Evolutionary conservation across 192 early-diverging fungal genomes (phyloP), one percentile per base, ranked within the genome.

Genomic region (Dispira parvispora): DNA sequence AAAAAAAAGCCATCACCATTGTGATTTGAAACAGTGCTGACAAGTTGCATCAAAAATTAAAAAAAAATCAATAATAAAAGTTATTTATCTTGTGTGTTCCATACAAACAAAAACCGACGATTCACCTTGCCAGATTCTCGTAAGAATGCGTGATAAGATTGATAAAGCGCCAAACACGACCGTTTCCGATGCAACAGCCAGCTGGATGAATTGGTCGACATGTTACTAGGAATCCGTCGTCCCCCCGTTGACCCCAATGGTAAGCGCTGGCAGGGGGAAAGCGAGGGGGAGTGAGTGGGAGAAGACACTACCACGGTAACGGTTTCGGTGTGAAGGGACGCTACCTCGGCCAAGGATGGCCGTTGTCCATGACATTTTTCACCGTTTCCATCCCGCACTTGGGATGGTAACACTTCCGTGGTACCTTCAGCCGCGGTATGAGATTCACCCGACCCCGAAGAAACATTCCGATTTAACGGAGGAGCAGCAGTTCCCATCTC

Each of bases 51-150:
- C 23, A 50, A 18, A 50, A 50, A 50, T 50, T 18, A 50, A 50
- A 50, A 1, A 50, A 50, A 50, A 50, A 50, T 8, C 49, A 50
- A 20, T 8, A 23, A 23, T 50, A 50, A 50, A 50, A 50, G 8
- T 18, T 50, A 50, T 20, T 20, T 18, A 50, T 20, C 16, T 56
- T 26, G 54, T 3, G 21, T 42, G 57, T 60, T 60, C 57, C 57
- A 60, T 6, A 60, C 57, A 60, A 60, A 60, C 3, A 60, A 21
- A 43, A 42, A 60, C 10, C 57, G 57, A 10, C 57, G 57, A 21
- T 43, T 60, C 1, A 60, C 57, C 43, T 60, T 60, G 2, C 57
- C 57, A 18, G 38, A 16, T 26, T 60, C 57, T 16, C 18, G 10
- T 14, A 27, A 60, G 32, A 43, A 13, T 13, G 12, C 57, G 2